phyloP scores from a whole-genome alignment of 2,329 filamentous ascomycete genomes.

The Trichoderma semiorbis region DNA sequence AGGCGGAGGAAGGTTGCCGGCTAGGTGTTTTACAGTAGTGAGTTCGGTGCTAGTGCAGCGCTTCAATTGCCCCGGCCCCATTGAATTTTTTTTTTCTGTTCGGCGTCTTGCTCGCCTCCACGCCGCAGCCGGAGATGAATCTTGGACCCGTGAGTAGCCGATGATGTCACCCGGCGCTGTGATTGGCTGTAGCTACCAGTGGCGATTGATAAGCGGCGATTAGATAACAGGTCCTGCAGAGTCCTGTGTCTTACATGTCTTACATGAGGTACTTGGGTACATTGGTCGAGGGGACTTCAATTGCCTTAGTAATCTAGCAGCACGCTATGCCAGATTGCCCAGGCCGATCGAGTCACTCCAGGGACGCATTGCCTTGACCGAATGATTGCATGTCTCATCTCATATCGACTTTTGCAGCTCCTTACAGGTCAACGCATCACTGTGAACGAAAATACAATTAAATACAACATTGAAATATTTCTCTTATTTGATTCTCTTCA shows the following conservation, averaged over 20 bases:
- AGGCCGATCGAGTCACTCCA: slow-evolving; percentile 13
- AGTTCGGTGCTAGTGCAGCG: neutral
- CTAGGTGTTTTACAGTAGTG: neutral
- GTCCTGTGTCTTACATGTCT: neutral
- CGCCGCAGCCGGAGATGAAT: slow-evolving; percentile 17
- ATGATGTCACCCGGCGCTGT: slow-evolving; percentile 10
- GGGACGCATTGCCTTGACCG: slow-evolving; percentile 7
- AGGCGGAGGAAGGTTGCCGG: neutral
- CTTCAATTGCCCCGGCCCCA: neutral
- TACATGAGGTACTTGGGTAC: neutral
- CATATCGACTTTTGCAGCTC: neutral
- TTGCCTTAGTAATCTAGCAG: neutral
- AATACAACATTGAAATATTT: neutral
- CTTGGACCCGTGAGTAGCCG: slow-evolving; percentile 16
- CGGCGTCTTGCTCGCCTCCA: neutral
- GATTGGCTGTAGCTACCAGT: slow-evolving; percentile 3
- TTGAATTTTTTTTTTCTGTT: neutral
- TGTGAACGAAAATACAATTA: neutral
- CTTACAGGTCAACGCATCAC: neutral
- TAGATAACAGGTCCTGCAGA: slow-evolving; percentile 9
- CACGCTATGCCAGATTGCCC: neutral
- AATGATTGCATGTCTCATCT: neutral
- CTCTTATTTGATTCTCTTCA: neutral
- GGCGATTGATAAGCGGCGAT: slow-evolving; percentile 15
- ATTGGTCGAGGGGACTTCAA: neutral